Percentiles rank a stretch among this genome's conserved stretches.
Conservation (phyloP, 202 grass and related monocot species). For the Brachypodium distachyon region DNA sequence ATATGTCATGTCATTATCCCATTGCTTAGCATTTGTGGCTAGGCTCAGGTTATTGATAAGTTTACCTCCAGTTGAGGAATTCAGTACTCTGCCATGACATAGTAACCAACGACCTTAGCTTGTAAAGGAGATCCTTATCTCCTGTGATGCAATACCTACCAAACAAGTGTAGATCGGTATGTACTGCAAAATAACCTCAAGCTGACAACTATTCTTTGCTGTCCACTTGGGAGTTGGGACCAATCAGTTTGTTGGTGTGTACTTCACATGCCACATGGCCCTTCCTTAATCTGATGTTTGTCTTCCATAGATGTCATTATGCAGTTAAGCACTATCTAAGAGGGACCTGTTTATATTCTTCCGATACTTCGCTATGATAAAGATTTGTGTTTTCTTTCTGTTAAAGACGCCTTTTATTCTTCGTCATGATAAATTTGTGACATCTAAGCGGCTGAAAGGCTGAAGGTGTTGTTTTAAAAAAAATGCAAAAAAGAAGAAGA, state of each 20-base stretch:
- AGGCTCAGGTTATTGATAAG: background rate
- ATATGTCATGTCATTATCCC: background rate
- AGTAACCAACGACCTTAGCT: slow-evolving; percentile 10
- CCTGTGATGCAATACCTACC: slow-evolving; percentile 23
- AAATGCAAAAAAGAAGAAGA: too few species aligned
- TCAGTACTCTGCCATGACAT: background rate
- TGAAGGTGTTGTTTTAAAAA: background rate
- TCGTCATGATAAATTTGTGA: slow-evolving; percentile 7
- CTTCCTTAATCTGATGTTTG: slow-evolving; percentile 10
- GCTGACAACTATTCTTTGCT: slow-evolving; percentile 32
- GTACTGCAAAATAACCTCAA: slow-evolving; percentile 15
- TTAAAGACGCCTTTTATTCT: background rate
- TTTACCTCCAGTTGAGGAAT: background rate
- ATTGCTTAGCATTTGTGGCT: background rate
- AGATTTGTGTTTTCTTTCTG: background rate
- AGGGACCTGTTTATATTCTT: background rate
- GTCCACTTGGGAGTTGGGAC: slow-evolving; percentile 30
- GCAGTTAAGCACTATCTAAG: slow-evolving; percentile 5
- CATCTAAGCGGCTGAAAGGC: slow-evolving; percentile 12
- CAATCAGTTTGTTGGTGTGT: slow-evolving; percentile 35
- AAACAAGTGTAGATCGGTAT: slow-evolving; percentile 14
- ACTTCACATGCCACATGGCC: background rate
- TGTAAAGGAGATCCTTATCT: background rate
- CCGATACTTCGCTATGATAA: background rate
- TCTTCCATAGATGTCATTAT: slow-evolving; percentile 20